phyloP scores from a whole-genome alignment of 805 yeast species.

The Teunomyces pallodes region DNA sequence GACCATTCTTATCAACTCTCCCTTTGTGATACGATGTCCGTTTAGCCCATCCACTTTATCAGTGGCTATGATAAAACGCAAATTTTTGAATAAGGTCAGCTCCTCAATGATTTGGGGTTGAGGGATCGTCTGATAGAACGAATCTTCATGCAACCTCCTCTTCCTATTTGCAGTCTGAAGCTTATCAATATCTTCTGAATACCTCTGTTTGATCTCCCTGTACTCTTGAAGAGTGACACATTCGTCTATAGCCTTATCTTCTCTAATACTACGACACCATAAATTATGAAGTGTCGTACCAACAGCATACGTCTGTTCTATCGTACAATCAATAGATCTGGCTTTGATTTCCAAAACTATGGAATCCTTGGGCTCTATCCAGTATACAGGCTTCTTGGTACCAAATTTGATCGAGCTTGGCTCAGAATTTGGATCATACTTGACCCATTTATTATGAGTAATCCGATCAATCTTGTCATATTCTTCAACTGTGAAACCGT shows the following conservation, averaged over 20 bases:
- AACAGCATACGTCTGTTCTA: slow-evolving; percentile 50
- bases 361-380: slow-evolving; percentile 80
- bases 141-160: slow-evolving; percentile 16
- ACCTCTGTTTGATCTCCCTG: slow-evolving; percentile 31
- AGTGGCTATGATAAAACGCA: slow-evolving; percentile 51
- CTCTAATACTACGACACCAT: slow-evolving; percentile 63
- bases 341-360: slow-evolving; percentile 83
- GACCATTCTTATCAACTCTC: slow-evolving; percentile 38
- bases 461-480: slow-evolving; percentile 54
- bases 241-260: slow-evolving; percentile 62
- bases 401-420: slow-evolving; percentile 55
- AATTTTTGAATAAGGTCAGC: slow-evolving; percentile 41
- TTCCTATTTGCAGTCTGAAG: slow-evolving; percentile 28
- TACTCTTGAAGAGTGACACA: slow-evolving; percentile 58
- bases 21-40: slow-evolving; percentile 28
- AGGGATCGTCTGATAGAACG: slow-evolving; percentile 10
- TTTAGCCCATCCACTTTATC: slow-evolving; percentile 36
- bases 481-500: slow-evolving; percentile 72
- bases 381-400: slow-evolving; percentile 57
- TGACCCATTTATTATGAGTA: slow-evolving; percentile 63
- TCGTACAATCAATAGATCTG: slow-evolving; percentile 56
- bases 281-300: slow-evolving; percentile 76
- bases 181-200: slow-evolving; percentile 22
- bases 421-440: slow-evolving; percentile 36
- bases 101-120: slow-evolving; percentile 9